Conservation (phyloP, 169 alveolate genomes). For the Plasmodium fragile region DNA sequence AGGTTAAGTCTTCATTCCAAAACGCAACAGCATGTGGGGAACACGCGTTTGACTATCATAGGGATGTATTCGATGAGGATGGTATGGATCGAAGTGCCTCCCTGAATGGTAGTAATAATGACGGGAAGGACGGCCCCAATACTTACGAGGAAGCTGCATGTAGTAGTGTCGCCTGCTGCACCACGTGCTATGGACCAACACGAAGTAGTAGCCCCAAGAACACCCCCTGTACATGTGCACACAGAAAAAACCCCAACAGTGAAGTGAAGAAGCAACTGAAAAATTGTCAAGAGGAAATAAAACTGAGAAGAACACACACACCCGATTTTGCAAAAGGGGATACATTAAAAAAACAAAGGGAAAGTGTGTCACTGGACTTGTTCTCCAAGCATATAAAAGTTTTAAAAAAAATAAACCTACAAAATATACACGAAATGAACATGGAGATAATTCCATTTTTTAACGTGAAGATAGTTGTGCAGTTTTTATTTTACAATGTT, state of each 20-base stretch:
- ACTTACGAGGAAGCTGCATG: not conserved
- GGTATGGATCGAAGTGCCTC: not conserved
- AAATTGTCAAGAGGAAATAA: not conserved
- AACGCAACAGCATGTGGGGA: not conserved
- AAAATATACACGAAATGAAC: conserved; percentile 61
- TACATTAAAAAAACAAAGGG: not conserved
- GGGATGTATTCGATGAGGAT: not conserved
- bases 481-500: conserved; percentile 46
- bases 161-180: not conserved
- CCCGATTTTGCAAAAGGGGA: conserved; percentile 7
- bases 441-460: conserved; percentile 59
- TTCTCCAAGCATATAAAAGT: conserved; percentile 3
- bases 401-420: conserved; percentile 65
- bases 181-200: not conserved
- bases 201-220: not conserved
- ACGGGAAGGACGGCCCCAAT: not conserved
- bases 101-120: not conserved
- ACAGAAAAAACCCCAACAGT: not conserved
- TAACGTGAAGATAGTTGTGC: conserved; percentile 51
- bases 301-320: not conserved
- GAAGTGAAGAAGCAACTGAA: not conserved
- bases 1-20: not conserved
- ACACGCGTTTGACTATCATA: not conserved
- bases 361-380: not conserved
- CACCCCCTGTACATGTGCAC: not conserved